Base-by-base conservation (phyloP, 331 rosid species). In the Acacia concinna region DNA sequence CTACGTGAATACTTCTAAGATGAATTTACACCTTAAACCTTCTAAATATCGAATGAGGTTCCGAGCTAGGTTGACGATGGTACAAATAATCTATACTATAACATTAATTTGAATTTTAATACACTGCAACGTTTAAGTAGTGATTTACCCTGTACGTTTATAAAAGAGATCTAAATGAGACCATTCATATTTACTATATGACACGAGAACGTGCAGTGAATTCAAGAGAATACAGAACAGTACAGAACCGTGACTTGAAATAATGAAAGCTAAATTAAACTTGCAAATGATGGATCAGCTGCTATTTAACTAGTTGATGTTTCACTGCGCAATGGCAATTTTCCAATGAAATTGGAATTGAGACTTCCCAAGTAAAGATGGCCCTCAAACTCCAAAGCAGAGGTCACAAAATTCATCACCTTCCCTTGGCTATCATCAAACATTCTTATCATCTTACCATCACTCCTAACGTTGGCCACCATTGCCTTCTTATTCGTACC, bases 331-430 rank as follows among this genome's bases (percentile, higher is more conserved):
- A 64, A 63, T 3, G 94, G 87, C 2, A 91, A 68, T 81, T 85
- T 89, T 51, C 97, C 98, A 40, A 94, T 57, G 81, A 94, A 94
- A 76, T 87, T 65, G 74, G 88, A 69, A 30, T 79, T 75, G 10
- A 92, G 91, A 82, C 87, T 87, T 41, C 96, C 97, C 41, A 92
- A 51, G 79, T 94, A 94, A 43, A 92, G 93, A 86, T 94, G 91
- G 31, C 77, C 89, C 78, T 92, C 90, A 59, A 89, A 92, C 76
- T 92, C 97, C 34, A 92, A 0, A 60, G 90, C 97, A 31, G 92
- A 76, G n/a, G 97, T 92, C 67, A 92, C 89, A 37, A 92, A 89
- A 41, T 27, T 68, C 34, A 89, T 84, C 25, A 92, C 97, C 65
- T 89, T 89, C 21, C 97, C 94, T 43, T 83, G 23, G 7, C 73